Conservation (phyloP, 495 filamentous ascomycete genomes). For the Xeromyces bisporus region DNA sequence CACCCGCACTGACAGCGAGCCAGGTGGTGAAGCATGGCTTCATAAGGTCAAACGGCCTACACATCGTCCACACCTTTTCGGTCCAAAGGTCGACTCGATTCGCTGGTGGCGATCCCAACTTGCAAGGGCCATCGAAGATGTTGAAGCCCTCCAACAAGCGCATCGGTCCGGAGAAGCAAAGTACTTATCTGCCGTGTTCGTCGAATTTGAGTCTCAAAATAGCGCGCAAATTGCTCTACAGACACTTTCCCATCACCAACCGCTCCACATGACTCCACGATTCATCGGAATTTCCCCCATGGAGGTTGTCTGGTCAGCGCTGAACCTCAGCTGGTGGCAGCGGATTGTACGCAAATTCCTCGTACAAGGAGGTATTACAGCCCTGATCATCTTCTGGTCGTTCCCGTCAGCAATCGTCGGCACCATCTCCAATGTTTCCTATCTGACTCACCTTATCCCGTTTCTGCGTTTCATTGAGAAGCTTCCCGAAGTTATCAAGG, state of each 20-base stretch:
- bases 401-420: conserved; percentile 74
- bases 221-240: conserved; percentile 71
- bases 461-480: conserved; percentile 52
- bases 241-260: conserved; percentile 66
- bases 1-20: conserved; percentile 21
- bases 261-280: conserved; percentile 70
- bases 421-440: conserved; percentile 61
- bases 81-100: conserved; percentile 70
- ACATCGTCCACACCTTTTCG: conserved; percentile 37
- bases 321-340: conserved; percentile 75
- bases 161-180: conserved; percentile 28
- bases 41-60: conserved; percentile 35
- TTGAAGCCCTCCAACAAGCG: conserved; percentile 43
- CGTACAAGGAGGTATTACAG: conserved; percentile 50
- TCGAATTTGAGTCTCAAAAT: conserved; percentile 65
- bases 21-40: conserved; percentile 29
- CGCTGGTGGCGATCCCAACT: conserved; percentile 65
- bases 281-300: conserved; percentile 60
- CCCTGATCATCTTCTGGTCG: conserved; percentile 79
- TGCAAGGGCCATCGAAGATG: conserved; percentile 49
- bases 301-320: conserved; percentile 70
- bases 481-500: conserved; percentile 52
- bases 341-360: conserved; percentile 48
- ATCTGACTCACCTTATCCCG: conserved; percentile 40
- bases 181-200: conserved; percentile 54